Evolutionary conservation across 2,329 filamentous ascomycete genomes (phyloP), one percentile per base, ranked within the genome.

Genomic region (Colletotrichum musae): DNA sequence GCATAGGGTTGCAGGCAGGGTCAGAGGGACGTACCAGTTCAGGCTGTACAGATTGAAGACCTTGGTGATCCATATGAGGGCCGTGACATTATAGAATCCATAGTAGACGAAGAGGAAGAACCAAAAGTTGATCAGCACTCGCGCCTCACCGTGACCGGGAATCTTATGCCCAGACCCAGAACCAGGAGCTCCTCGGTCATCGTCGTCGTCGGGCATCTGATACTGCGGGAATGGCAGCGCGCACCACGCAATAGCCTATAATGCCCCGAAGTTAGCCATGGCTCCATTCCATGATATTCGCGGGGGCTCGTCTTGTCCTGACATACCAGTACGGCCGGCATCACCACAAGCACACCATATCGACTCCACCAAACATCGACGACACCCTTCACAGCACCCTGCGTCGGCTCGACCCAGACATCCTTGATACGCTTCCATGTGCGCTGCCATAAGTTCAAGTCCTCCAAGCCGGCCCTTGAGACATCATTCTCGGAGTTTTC

Each of bases 31-130:
- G 32, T 71, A 79, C 90, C 90, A 92, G 79, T 92, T 92, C 65
- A 92, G 81, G 70, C 87, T 89, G 82, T 92, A 92, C 24, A 92
- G 83, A 74, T 92, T 92, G 77, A 92, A 92, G 5, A 92, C 86
- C 75, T 92, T 92, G 56, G 90, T 92, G 75, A 92, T 91, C 89
- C 90, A 92, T 70, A 91, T 87, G 73, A 92, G 80, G 2, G 90
- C 90, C 5, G 89, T 91, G 26, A 92, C 75, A 75, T 90, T 92
- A 79, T 92, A 92, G 73, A 91, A 87, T 65, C 89, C 89, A 77
- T 92, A 92, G 80, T 92, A 92, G 65, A 91, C 87, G 57, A 91
- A 86, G 45, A 92, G 82, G 75, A 92, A 92, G 82, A 91, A 92
- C 90, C 90, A 92, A 75, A 92, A 92, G 80, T 91, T 91, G 73